These are phyloP conservation scores for Aureobasidium sp. DNA, from an alignment of 2,329 filamentous ascomycete species.

Conservation along the genomic window DNA sequence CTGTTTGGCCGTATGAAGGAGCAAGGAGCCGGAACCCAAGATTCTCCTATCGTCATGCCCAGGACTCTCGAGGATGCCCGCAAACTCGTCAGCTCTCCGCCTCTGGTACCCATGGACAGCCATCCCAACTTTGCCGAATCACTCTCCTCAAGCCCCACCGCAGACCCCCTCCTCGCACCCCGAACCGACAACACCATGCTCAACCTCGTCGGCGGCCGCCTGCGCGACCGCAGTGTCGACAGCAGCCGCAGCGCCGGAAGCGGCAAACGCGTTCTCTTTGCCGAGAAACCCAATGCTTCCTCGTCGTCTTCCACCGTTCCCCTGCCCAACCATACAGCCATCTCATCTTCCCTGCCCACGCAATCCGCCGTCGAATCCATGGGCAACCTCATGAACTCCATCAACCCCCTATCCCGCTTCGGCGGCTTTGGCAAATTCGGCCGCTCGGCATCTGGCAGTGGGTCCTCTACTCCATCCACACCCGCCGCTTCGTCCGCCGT, in stretches of 20 bases:
- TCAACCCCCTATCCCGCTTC: conserved; percentile 33
- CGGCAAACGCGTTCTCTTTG: conserved; percentile 51
- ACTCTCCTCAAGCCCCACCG: conserved; percentile 1
- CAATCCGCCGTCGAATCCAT: conserved; percentile 21
- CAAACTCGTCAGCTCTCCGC: conserved; percentile 72
- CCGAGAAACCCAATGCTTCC: neutral
- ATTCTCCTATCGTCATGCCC: conserved; percentile 52
- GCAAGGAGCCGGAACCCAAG: conserved; percentile 39
- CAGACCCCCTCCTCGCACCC: conserved; percentile 24
- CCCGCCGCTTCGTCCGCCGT: conserved; percentile 28
- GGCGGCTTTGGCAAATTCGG: conserved; percentile 30
- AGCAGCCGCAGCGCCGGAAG: conserved; percentile 60
- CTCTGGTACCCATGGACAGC: conserved; percentile 30
- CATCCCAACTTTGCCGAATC: neutral
- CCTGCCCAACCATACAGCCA: neutral
- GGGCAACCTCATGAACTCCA: conserved; percentile 27
- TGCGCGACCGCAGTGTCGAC: conserved; percentile 70
- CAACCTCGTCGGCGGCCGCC: conserved; percentile 62
- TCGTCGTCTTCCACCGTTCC: neutral
- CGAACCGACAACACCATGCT: conserved; percentile 57
- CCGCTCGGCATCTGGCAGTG: conserved; percentile 23
- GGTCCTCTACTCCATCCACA: conserved; percentile 20
- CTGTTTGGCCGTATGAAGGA: conserved; percentile 83
- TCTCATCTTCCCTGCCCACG: conserved; percentile 13
- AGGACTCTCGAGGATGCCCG: conserved; percentile 90